Percentiles rank a stretch among this genome's conserved stretches.
These are phyloP conservation scores for Trichoderma hamatum DNA, from an alignment of 2,329 filamentous ascomycete genomes.

Conservation along the genomic window DNA sequence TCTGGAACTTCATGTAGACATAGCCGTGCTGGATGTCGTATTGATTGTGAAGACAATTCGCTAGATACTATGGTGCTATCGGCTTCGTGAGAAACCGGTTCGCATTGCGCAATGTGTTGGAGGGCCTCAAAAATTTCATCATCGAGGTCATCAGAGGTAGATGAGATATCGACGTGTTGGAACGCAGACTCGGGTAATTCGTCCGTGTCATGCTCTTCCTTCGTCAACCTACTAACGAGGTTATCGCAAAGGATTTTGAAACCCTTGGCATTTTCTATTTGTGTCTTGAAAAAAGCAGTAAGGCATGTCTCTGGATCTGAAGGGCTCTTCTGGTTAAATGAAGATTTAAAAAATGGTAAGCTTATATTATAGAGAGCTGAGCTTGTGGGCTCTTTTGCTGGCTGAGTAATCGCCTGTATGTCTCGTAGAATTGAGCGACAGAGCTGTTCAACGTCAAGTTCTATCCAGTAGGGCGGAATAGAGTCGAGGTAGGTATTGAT, in stretches of 20 bases:
- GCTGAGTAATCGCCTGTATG: neutral
- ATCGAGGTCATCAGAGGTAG: neutral
- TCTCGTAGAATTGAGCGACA: neutral
- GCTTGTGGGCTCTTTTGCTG: neutral
- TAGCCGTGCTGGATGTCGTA: conserved; percentile 26
- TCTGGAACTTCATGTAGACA: conserved; percentile 1
- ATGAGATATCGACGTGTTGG: neutral
- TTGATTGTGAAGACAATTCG: neutral
- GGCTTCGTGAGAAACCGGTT: neutral
- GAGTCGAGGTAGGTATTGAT: neutral
- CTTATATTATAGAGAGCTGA: neutral
- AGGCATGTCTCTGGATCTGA: neutral
- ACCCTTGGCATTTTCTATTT: neutral
- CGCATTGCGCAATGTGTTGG: conserved; percentile 8
- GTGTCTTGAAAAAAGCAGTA: neutral
- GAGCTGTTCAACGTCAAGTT: neutral
- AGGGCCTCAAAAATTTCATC: neutral
- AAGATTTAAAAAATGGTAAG: neutral
- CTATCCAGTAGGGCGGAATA: neutral
- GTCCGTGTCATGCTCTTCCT: neutral
- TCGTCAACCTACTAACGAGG: neutral
- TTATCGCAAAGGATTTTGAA: neutral
- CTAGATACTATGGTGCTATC: neutral
- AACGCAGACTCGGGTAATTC: neutral
- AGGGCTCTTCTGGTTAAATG: neutral